phyloP scores from a whole-genome alignment of 352 stramenopile genomes.

The Pythium dissotocum region DNA sequence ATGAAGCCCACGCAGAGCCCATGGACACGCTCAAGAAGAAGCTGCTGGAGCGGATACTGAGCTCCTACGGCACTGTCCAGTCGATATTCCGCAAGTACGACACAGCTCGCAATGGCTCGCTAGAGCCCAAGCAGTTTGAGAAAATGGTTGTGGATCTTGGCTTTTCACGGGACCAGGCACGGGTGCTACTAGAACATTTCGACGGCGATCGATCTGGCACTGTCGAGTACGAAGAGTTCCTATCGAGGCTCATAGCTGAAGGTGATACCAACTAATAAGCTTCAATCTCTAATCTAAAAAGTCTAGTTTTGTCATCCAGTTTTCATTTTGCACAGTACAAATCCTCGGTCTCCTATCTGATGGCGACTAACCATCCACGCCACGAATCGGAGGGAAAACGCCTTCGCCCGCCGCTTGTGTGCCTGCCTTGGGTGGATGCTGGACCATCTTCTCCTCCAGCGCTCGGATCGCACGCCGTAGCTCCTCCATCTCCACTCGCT shows the following conservation, averaged over 20 bases:
- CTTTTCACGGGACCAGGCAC: constrained; percentile 35
- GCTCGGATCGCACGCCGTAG: constrained; percentile 77
- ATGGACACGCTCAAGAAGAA: constrained; percentile 1
- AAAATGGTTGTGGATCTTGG: constrained; percentile 38
- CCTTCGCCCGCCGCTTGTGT: background rate
- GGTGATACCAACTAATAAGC: background rate
- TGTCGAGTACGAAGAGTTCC: constrained; percentile 64
- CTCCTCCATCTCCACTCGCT: constrained; percentile 71
- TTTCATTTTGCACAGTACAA: background rate
- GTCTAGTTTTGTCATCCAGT: background rate
- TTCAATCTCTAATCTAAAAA: background rate
- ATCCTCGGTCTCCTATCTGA: background rate
- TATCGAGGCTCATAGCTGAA: constrained; percentile 7
- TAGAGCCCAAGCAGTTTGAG: constrained; percentile 51
- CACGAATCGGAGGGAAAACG: constrained; percentile 47
- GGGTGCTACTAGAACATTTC: constrained; percentile 36
- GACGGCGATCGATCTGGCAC: constrained; percentile 49
- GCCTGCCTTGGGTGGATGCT: constrained; percentile 13
- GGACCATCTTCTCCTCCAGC: constrained; percentile 64
- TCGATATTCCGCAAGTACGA: constrained; percentile 57
- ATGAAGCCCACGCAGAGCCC: background rate
- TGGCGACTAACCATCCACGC: constrained; percentile 38
- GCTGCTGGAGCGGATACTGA: constrained; percentile 43
- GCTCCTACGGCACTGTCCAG: constrained; percentile 49
- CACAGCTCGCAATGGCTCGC: constrained; percentile 33